These are phyloP conservation scores for Diplosphaera chodatii DNA, from an alignment of 139 green algal genomes.

Conservation along the genomic window DNA sequence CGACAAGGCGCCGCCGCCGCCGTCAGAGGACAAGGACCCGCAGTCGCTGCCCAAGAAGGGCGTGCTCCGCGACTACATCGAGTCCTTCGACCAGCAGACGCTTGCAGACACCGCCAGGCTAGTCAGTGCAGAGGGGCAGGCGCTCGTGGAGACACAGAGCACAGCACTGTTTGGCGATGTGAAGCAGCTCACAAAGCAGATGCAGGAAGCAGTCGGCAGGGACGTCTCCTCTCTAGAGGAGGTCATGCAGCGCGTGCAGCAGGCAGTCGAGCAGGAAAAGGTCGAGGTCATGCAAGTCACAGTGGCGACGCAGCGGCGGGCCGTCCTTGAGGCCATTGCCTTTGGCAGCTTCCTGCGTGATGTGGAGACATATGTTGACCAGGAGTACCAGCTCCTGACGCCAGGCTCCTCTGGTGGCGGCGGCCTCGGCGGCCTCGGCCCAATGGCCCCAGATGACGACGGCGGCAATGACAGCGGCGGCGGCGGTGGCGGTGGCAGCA, in stretches of 20 bases:
- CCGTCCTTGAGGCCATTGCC: conserved; percentile 90
- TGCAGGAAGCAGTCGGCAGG: conserved; percentile 70
- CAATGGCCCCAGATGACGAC: too few relatives aligned
- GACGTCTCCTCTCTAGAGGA: conserved; percentile 69
- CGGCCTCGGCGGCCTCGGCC: background rate
- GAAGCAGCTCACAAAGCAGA: conserved; percentile 72
- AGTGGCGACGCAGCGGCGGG: conserved; percentile 71
- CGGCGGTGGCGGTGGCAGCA: too few relatives aligned
- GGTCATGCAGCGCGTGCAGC: conserved; percentile 69
- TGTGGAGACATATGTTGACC: conserved; percentile 75
- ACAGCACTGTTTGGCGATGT: conserved; percentile 85
- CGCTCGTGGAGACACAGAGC: conserved; percentile 84
- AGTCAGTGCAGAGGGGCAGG: conserved; percentile 67
- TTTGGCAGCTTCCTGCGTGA: conserved; percentile 93
- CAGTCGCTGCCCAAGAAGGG: conserved; percentile 29
- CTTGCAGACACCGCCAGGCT: conserved; percentile 74
- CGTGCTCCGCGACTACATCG: conserved; percentile 70
- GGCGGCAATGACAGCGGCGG: too few relatives aligned
- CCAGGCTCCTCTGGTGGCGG: background rate
- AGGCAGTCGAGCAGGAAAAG: conserved; percentile 23
- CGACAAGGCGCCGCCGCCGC: background rate
- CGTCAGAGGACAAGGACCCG: conserved; percentile 3
- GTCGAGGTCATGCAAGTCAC: conserved; percentile 68
- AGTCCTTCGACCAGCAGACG: conserved; percentile 80
- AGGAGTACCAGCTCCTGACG: conserved; percentile 40